Evolutionary conservation across 2,329 filamentous ascomycete species (phyloP).

Genomic region (Trichoderma endophyticum): DNA sequence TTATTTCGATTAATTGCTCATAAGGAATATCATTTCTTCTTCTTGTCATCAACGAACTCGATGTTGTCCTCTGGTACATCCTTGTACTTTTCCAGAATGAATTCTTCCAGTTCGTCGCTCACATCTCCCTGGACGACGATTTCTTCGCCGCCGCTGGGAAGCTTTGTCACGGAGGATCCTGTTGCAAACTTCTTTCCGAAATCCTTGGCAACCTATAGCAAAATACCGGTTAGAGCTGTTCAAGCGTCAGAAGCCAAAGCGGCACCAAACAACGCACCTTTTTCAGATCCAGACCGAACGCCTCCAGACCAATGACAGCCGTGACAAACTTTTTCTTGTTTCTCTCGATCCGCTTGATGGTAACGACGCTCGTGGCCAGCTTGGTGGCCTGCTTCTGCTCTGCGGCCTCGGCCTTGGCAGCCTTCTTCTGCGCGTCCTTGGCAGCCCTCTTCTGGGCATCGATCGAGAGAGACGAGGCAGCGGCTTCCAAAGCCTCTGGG

Average conservation of each 20-base stretch:
- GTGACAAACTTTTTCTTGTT: conserved; percentile 99
- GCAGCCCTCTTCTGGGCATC: conserved; percentile 92
- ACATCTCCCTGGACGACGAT: conserved; percentile 98
- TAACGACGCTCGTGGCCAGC: conserved; percentile 76
- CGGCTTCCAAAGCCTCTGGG: conserved; percentile 79
- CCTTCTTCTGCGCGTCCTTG: conserved; percentile 96
- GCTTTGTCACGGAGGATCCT: conserved; percentile 86
- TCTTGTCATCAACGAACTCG: conserved; percentile 93
- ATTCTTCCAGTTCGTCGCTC: conserved; percentile 90
- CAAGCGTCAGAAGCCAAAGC: background rate
- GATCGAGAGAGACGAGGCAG: conserved; percentile 80
- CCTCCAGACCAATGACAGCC: conserved; percentile 83
- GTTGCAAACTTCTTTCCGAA: conserved; percentile 99
- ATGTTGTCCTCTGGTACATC: conserved; percentile 93
- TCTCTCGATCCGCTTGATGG: conserved; percentile 94
- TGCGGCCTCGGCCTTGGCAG: conserved; percentile 84
- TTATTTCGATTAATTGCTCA: conserved; percentile 6
- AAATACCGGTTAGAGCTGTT: background rate
- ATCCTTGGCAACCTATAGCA: conserved; percentile 73
- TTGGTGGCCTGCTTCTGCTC: conserved; percentile 81
- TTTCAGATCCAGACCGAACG: conserved; percentile 88
- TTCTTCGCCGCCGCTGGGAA: conserved; percentile 81
- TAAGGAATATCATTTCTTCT: conserved; percentile 59
- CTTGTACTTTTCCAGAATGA: conserved; percentile 82
- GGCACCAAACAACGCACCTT: conserved; percentile 50